Evolutionary conservation across 257 asterid species (phyloP).

Genomic region (Coffea eugenioides): DNA sequence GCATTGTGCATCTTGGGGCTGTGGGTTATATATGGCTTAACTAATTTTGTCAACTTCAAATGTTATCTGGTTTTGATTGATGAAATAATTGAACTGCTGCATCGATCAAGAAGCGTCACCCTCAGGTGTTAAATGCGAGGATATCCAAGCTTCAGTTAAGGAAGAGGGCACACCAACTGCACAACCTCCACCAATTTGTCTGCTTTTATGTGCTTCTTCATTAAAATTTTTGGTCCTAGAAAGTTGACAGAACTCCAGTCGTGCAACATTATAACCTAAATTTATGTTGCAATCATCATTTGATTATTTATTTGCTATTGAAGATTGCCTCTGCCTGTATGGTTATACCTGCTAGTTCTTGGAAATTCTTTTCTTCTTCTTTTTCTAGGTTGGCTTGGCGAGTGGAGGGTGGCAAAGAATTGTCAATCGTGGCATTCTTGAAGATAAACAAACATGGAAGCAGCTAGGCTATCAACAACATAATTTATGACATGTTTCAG

Average conservation of each 20-base stretch:
- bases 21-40: no score
- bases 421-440: background rate
- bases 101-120: no score
- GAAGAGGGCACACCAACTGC: background rate
- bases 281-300: no score
- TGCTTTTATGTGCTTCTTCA: no score
- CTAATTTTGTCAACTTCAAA: background rate
- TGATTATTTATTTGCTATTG: no score
- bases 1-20: background rate
- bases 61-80: conserved; percentile 13
- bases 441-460: background rate
- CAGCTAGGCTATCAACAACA: no score
- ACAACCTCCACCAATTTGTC: background rate
- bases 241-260: no score
- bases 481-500: background rate
- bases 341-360: background rate
- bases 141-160: no score
- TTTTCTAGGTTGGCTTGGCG: background rate
- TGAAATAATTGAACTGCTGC: background rate
- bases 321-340: no score
- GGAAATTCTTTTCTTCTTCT: background rate
- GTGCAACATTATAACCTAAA: no score
- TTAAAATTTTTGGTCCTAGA: no score
- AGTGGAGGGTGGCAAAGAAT: background rate
- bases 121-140: no score